Evolutionary conservation across 257 asterid species (phyloP).

Genomic region (Solanum medicagineum): DNA sequence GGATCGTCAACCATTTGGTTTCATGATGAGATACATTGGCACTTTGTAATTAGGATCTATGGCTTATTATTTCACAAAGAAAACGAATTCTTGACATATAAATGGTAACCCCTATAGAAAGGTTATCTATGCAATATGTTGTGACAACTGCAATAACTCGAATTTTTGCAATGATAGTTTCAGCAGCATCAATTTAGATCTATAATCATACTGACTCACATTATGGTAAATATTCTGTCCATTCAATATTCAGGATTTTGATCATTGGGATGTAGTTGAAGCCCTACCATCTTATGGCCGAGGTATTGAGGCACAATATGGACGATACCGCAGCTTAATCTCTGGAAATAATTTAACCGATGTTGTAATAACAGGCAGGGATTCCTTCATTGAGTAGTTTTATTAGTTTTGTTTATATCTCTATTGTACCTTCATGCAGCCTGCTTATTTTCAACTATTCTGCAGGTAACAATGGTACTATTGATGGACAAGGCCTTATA

Average conservation of each 20-base stretch:
- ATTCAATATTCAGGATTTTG: slow-evolving; percentile 12
- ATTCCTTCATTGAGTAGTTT: not conserved
- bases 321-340: slow-evolving; percentile 36
- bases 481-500: slow-evolving; percentile 86
- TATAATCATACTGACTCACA: not conserved
- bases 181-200: not conserved
- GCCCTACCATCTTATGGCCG: slow-evolving; percentile 41
- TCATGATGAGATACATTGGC: not conserved
- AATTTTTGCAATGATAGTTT: not conserved
- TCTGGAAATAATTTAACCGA: slow-evolving; percentile 26
- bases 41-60: not conserved
- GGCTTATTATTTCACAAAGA: not conserved
- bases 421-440: not conserved
- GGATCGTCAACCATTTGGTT: not conserved
- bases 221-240: not conserved
- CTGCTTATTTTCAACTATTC: not conserved
- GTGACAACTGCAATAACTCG: not conserved
- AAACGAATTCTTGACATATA: not conserved
- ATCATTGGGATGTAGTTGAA: slow-evolving; percentile 27
- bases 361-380: slow-evolving; percentile 38
- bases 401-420: not conserved
- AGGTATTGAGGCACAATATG: slow-evolving; percentile 26
- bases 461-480: slow-evolving; percentile 88
- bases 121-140: not conserved
- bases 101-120: not conserved